These are phyloP conservation scores for Lepidium didymum DNA, from an alignment of 345 rosid species.

Conservation along the genomic window DNA sequence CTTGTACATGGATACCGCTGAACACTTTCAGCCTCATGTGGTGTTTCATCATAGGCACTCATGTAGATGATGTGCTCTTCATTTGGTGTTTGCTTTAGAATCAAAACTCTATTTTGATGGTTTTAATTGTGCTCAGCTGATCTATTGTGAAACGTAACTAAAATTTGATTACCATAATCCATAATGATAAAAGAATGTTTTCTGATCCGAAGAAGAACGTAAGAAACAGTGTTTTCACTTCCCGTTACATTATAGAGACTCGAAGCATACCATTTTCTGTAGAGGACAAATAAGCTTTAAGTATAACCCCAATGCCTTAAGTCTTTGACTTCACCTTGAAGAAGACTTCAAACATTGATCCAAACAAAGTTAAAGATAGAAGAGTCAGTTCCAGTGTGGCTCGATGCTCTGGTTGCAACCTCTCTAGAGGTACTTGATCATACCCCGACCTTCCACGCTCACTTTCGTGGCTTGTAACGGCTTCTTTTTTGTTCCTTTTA, in stretches of 20 bases:
- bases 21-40: no score
- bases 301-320: slow-evolving; percentile 17
- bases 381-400: not conserved
- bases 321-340: slow-evolving; percentile 10
- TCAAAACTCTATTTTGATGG: no score
- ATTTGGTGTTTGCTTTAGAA: no score
- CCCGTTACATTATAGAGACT: not conserved
- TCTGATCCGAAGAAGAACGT: not conserved
- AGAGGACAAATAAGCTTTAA: not conserved
- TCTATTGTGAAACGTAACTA: not conserved
- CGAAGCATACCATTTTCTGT: slow-evolving; percentile 3
- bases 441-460: slow-evolving; percentile 96
- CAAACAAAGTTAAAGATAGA: slow-evolving; percentile 14
- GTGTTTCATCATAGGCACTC: no score
- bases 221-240: slow-evolving; percentile 3
- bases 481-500: slow-evolving; percentile 94
- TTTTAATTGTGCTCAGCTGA: not conserved
- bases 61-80: no score
- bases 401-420: not conserved
- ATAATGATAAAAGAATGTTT: not conserved
- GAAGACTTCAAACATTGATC: slow-evolving; percentile 7
- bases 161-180: not conserved
- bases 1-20: no score
- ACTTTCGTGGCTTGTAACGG: slow-evolving; percentile 82
- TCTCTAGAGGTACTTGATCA: slow-evolving; percentile 75